Conservation (phyloP, 2,329 filamentous ascomycete genomes). For the Passalora sequoiae region DNA sequence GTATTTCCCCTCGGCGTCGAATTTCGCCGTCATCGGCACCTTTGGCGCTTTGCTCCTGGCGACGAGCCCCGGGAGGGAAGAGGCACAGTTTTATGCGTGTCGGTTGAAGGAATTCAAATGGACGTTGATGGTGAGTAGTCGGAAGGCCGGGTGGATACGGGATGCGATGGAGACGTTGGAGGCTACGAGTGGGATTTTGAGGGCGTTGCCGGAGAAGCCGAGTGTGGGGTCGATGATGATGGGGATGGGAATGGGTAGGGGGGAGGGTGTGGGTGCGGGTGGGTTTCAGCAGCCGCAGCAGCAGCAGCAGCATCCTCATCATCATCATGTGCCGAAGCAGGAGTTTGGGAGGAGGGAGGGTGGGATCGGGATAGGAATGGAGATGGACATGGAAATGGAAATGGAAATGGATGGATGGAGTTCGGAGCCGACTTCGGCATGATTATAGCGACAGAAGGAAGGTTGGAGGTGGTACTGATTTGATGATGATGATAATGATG, state of each 20-base stretch:
- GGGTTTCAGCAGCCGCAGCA: too few relatives aligned
- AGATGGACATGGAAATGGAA: too few relatives aligned
- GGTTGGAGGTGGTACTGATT: too few relatives aligned
- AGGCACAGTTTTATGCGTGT: conserved; percentile 86
- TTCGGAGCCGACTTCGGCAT: not conserved
- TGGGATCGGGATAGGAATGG: too few relatives aligned
- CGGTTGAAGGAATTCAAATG: conserved; percentile 85
- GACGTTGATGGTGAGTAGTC: conserved; percentile 82
- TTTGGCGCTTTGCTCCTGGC: conserved; percentile 89
- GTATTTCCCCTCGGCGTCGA: conserved; percentile 82
- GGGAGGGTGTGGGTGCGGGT: too few relatives aligned
- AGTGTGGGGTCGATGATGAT: conserved; percentile 1
- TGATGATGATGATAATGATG: too few relatives aligned
- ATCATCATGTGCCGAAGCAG: too few relatives aligned
- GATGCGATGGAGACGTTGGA: conserved; percentile 44
- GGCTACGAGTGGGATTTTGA: conserved; percentile 41
- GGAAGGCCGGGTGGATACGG: conserved; percentile 54
- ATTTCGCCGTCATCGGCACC: conserved; percentile 91
- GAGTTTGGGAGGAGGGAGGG: too few relatives aligned
- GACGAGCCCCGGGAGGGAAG: conserved; percentile 78
- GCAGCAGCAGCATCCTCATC: too few relatives aligned
- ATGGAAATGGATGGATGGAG: conserved; percentile 1
- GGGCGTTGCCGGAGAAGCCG: conserved; percentile 43
- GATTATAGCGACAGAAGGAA: too few relatives aligned
- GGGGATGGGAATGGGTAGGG: not conserved